Conservation (phyloP, 2,329 filamentous ascomycete genomes). For the Botrytis galanthina region DNA sequence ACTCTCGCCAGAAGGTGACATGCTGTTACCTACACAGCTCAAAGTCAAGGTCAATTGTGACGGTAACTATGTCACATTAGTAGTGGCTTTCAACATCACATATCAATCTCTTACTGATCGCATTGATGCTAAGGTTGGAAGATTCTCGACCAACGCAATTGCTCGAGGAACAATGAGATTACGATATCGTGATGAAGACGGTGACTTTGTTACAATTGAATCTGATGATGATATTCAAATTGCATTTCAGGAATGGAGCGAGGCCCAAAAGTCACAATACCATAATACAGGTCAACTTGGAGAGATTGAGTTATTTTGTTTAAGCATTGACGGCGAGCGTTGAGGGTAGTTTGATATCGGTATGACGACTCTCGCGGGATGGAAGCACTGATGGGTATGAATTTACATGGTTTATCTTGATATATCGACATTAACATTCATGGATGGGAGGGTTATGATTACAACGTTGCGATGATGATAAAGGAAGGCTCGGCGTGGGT, state of each 20-base stretch:
- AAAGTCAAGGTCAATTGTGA: conserved; percentile 96
- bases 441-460: conserved; percentile 33
- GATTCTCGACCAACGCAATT: conserved; percentile 82
- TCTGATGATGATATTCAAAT: conserved; percentile 96
- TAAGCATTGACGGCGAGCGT: conserved; percentile 44
- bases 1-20: conserved; percentile 44
- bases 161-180: conserved; percentile 79
- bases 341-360: background rate
- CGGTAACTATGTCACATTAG: conserved; percentile 89
- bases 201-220: conserved; percentile 89
- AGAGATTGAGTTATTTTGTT: conserved; percentile 86
- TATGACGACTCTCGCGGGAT: background rate
- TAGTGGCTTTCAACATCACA: conserved; percentile 91
- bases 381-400: conserved; percentile 13
- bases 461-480: conserved; percentile 35
- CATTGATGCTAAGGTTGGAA: conserved; percentile 90
- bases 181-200: conserved; percentile 88
- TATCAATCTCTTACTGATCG: conserved; percentile 92
- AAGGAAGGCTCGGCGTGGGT: conserved; percentile 28
- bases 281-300: conserved; percentile 66
- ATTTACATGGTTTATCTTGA: conserved; percentile 22
- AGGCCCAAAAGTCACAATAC: conserved; percentile 62
- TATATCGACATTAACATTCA: conserved; percentile 26
- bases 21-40: conserved; percentile 67
- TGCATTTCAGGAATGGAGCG: conserved; percentile 91